Percentiles rank a stretch among this genome's conserved stretches.
phyloP scores from a whole-genome alignment of 495 filamentous ascomycete genomes.

The Lepraria neglecta region DNA sequence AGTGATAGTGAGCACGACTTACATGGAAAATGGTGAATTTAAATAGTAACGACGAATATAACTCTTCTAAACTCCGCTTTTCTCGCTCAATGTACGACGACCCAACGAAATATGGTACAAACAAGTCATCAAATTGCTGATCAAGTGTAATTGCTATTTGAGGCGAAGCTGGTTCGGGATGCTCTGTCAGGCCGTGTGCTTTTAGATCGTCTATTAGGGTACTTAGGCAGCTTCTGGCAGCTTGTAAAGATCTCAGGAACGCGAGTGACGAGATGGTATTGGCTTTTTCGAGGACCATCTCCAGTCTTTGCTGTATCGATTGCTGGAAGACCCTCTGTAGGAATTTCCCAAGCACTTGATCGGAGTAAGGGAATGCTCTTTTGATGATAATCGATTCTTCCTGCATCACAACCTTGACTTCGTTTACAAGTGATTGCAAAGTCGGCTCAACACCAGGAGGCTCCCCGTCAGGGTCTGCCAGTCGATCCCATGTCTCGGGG shows the following conservation, averaged over 20 bases:
- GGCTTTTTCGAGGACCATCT: constrained; percentile 94
- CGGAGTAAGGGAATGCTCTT: constrained; percentile 90
- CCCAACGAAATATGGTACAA: constrained; percentile 90
- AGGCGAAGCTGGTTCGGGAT: constrained; percentile 83
- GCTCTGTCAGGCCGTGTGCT: constrained; percentile 87
- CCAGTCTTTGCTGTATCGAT: constrained; percentile 89
- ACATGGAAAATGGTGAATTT: constrained; percentile 88
- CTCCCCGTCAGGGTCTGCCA: constrained; percentile 90
- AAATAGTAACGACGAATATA: constrained; percentile 89
- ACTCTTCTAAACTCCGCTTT: constrained; percentile 78
- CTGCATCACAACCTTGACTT: constrained; percentile 92
- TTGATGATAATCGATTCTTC: constrained; percentile 95
- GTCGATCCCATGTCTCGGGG: constrained; percentile 76
- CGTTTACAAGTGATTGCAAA: constrained; percentile 83
- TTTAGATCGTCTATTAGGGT: constrained; percentile 87
- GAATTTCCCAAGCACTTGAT: constrained; percentile 86
- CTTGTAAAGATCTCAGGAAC: constrained; percentile 85
- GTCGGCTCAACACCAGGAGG: constrained; percentile 86
- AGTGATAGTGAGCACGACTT: constrained; percentile 3
- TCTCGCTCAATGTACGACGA: constrained; percentile 95
- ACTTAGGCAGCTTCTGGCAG: constrained; percentile 78
- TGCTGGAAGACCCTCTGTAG: constrained; percentile 95
- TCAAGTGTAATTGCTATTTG: constrained; percentile 81
- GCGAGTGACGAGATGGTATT: constrained; percentile 83
- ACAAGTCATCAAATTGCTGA: constrained; percentile 93